A percentile compares a stretch with the other conserved stretches of the same genome.
Conservation (phyloP, 176 grass and related monocot genomes). For the Urochloa ruziziensis region DNA sequence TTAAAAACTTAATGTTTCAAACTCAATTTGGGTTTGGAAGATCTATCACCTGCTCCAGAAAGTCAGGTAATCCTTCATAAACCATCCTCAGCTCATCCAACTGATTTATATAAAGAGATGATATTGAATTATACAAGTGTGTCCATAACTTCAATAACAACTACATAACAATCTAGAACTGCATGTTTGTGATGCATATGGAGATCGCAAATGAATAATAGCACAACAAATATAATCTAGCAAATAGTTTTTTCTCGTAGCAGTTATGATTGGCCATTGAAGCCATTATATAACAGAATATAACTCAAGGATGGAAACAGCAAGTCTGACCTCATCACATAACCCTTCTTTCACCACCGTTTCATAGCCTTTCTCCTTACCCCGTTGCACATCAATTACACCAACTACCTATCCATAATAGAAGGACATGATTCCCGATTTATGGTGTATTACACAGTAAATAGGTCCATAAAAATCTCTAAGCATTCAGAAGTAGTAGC, state of each 20-base stretch:
- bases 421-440: background rate
- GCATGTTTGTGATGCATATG: background rate
- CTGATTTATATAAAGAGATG: slow-evolving; percentile 38
- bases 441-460: slow-evolving; percentile 14
- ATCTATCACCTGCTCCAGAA: slow-evolving; percentile 76
- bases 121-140: slow-evolving; percentile 18
- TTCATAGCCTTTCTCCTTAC: slow-evolving; percentile 90
- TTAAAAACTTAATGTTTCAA: slow-evolving; percentile 12
- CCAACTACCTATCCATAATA: slow-evolving; percentile 68
- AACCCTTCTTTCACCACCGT: slow-evolving; percentile 93
- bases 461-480: background rate
- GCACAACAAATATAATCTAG: background rate
- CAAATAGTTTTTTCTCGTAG: background rate
- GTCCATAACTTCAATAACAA: slow-evolving; percentile 1
- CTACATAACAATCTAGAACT: background rate
- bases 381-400: slow-evolving; percentile 84
- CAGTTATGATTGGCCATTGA: background rate
- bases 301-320: slow-evolving; percentile 24
- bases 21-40: slow-evolving; percentile 26
- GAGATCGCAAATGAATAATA: background rate
- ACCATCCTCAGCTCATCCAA: slow-evolving; percentile 91
- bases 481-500: background rate
- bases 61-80: slow-evolving; percentile 86
- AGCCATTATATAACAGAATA: slow-evolving; percentile 13
- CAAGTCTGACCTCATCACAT: slow-evolving; percentile 80